These are phyloP conservation scores for Trypanosoma congolense DNA, from an alignment of 208 protist genomes.

Conservation along the genomic window DNA sequence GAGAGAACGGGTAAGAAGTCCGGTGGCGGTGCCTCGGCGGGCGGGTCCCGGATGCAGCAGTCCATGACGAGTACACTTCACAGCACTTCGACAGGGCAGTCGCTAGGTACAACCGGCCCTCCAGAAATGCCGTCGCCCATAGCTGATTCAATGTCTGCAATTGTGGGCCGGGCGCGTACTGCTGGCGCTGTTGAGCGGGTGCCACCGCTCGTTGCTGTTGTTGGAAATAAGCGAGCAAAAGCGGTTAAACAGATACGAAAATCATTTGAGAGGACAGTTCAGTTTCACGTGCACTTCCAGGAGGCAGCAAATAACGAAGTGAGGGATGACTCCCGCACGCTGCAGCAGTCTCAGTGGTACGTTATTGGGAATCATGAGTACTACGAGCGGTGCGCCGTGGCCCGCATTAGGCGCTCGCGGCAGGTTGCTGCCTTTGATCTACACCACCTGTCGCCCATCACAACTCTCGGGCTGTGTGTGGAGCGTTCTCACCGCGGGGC, in stretches of 20 bases:
- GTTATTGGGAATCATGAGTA: constrained; percentile 18
- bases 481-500: neutral
- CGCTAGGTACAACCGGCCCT: too few relatives aligned
- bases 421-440: constrained; percentile 38
- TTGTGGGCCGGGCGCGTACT: too few relatives aligned
- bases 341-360: constrained; percentile 24
- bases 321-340: neutral
- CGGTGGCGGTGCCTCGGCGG: too few relatives aligned
- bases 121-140: too few relatives aligned
- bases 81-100: too few relatives aligned
- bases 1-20: too few relatives aligned
- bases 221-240: constrained; percentile 11
- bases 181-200: too few relatives aligned
- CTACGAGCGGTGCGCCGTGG: constrained; percentile 19
- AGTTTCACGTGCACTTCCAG: constrained; percentile 16
- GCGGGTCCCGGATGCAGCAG: neutral
- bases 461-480: constrained; percentile 34
- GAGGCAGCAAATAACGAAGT: neutral
- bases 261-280: constrained; percentile 17
- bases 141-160: too few relatives aligned
- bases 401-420: constrained; percentile 25
- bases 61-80: neutral
- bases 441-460: constrained; percentile 37
- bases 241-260: constrained; percentile 13
- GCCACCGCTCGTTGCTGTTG: constrained; percentile 7